Evolutionary conservation across 1,284 basidiomycete species (phyloP).

Genomic region (Ceratobasidium theobromae): DNA sequence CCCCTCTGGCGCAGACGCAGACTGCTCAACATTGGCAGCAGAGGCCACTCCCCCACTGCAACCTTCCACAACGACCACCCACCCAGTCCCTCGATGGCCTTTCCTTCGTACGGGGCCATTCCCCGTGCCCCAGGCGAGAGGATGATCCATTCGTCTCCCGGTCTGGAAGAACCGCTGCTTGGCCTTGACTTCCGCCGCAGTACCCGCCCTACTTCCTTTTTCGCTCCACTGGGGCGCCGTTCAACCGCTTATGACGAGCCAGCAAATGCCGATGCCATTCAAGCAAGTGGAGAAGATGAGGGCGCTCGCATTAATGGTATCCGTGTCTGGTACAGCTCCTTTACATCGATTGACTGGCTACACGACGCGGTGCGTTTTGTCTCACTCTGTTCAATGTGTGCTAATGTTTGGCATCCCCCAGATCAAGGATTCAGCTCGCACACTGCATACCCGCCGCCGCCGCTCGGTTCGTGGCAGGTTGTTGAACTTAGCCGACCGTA

Average conservation of each 20-base stretch:
- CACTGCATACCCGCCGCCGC: conserved; percentile 63
- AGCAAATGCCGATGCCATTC: conserved; percentile 40
- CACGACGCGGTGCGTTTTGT: conserved; percentile 64
- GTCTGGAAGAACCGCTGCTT: conserved; percentile 17
- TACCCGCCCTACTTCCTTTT: conserved; percentile 19
- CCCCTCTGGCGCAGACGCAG: conserved; percentile 35
- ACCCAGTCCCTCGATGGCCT: conserved; percentile 11
- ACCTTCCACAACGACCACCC: background rate
- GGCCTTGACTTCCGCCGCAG: conserved; percentile 4
- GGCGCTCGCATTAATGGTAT: conserved; percentile 79
- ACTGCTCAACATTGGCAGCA: conserved; percentile 31
- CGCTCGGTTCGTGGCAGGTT: conserved; percentile 71
- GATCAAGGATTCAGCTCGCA: conserved; percentile 85
- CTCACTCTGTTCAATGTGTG: background rate
- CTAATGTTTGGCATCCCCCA: conserved; percentile 33
- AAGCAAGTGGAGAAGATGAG: conserved; percentile 49
- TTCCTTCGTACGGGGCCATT: conserved; percentile 34
- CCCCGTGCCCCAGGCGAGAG: background rate
- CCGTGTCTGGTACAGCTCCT: conserved; percentile 89
- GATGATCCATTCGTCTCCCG: conserved; percentile 1
- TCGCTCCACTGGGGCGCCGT: conserved; percentile 41
- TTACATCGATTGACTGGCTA: conserved; percentile 85
- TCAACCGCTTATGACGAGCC: conserved; percentile 71
- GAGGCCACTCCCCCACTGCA: conserved; percentile 11
- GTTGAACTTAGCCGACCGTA: conserved; percentile 74